Base-by-base conservation (phyloP, 202 grass and related monocot genomes). In the Dendrocalamus latiflorus region DNA sequence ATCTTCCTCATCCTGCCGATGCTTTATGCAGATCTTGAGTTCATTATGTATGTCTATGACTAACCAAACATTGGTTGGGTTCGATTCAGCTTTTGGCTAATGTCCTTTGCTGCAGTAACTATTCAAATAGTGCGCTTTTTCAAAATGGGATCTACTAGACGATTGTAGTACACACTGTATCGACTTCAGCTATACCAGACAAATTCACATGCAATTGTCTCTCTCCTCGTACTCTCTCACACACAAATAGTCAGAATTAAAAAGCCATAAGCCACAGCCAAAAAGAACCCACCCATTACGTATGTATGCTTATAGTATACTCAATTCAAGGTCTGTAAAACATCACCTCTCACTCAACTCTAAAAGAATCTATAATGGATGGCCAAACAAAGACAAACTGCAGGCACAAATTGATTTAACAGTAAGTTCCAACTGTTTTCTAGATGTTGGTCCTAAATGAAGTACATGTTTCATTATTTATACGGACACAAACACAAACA, bases 391-490 rank as follows among this genome's bases (percentile, higher is more conserved):
- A 53, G n/a, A n/a, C n/a, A n/a, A n/a, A n/a, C 14, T 10, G 24
- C 22, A 72, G 4, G 45, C 26, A 30, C 38, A 11, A 59, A 43
- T 28, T 43, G 12, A 57, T 65, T 55, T 57, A 65, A 70, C 26
- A 67, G 39, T 47, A 66, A 51, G 49, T 66, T 50, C 21, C 38
- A 84, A 68, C 48, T 75, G n/a, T n/a, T n/a, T n/a, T n/a, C n/a
- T n/a, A n/a, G n/a, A n/a, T n/a, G n/a, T n/a, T 41, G 9, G 15
- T 34, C 56, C 57, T 59, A 38, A 49, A 44, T 28, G 12, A 43
- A 34, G 10, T 30, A 15, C 3, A 68, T 15, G 9, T 62, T 72
- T 65, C 28, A 71, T 56, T 59, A 66, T 61, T 13, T 83, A 38
- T 33, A 57, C 8, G 8, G 59, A 64, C 16, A 9, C 9, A 36